Evolutionary conservation across 805 yeast genomes (phyloP).

Genomic region (Candida orba): DNA sequence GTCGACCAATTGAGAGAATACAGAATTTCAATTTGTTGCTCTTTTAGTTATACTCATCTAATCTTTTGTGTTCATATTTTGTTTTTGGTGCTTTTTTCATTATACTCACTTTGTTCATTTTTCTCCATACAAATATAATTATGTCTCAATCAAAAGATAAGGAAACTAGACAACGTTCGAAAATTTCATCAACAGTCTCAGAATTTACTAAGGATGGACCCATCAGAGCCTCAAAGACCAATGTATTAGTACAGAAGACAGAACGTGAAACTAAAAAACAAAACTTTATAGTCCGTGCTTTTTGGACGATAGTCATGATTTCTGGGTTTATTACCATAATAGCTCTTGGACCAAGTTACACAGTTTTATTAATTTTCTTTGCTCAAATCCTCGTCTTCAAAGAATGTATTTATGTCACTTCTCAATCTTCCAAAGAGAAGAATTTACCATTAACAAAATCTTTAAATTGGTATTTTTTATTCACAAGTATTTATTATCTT

Average conservation of each 20-base stretch:
- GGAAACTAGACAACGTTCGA: background rate
- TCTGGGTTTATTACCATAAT: constrained; percentile 59
- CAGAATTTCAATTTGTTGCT: too few relatives aligned
- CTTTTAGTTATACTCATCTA: too few relatives aligned
- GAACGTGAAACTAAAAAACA: constrained; percentile 57
- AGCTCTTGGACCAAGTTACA: constrained; percentile 79
- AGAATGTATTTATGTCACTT: constrained; percentile 85
- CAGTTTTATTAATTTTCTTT: constrained; percentile 61
- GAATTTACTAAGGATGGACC: background rate
- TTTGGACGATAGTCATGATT: constrained; percentile 94
- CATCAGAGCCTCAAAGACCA: background rate
- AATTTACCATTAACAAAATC: constrained; percentile 75
- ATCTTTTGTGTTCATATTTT: background rate
- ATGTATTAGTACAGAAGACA: background rate
- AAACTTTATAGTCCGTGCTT: constrained; percentile 78
- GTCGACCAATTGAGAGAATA: too few relatives aligned
- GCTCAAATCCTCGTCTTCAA: constrained; percentile 81
- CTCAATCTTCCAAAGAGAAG: constrained; percentile 70
- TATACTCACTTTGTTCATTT: background rate
- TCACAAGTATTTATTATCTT: constrained; percentile 80
- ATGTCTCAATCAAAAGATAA: background rate
- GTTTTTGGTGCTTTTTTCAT: background rate
- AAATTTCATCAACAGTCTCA: background rate
- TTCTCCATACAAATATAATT: background rate
- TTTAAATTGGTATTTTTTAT: constrained; percentile 88